Evolutionary conservation across 345 rosid species (phyloP), one percentile per base, ranked within the genome.

Genomic region (Triadica sebifera): DNA sequence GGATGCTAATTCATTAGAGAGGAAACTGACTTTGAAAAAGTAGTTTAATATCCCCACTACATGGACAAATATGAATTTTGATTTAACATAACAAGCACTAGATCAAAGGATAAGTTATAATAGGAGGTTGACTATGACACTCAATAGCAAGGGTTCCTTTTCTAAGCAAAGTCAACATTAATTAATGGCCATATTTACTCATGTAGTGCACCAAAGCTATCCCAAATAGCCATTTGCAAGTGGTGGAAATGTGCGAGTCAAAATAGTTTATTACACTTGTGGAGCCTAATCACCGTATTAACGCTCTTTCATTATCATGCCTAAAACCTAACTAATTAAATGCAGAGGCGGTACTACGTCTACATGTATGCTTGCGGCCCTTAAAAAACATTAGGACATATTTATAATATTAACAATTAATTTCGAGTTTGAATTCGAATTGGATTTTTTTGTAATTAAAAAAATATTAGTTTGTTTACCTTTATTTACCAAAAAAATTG

Each of bases 41-140:
- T 34, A 15, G 19, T 25, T 0, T 17, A 20, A 12, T 24, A 22
- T 7, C 71, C 17, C 38, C 19, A 50, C 41, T 24, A 67, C 19
- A 20, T 29, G 5, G 43, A 10, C 13, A 8, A 8, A 43, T 43
- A 34, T 13, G 34, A 29, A 29, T 29, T 29, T 73, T 75, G 67
- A 70, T 63, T 59, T 46, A 49, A 20, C 39, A 67, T 61, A 65
- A 66, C 57, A 69, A 11, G 72, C 79, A 71, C 68, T 58, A 9
- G 52, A 57, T 12, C 11, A 62, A 56, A 53, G 7, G 74, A 69
- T 73, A 69, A 78, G 72, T 29, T 51, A 38, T 69, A 73, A 80
- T 75, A 82, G 79, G 76, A 69, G 75, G 58, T 78, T 75, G 81
- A 81, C 77, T 22, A 9, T 20, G 19, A 56, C 4, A 50, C 46